Conservation (phyloP, 2,329 filamentous ascomycete genomes). For the Phoma sp. region DNA sequence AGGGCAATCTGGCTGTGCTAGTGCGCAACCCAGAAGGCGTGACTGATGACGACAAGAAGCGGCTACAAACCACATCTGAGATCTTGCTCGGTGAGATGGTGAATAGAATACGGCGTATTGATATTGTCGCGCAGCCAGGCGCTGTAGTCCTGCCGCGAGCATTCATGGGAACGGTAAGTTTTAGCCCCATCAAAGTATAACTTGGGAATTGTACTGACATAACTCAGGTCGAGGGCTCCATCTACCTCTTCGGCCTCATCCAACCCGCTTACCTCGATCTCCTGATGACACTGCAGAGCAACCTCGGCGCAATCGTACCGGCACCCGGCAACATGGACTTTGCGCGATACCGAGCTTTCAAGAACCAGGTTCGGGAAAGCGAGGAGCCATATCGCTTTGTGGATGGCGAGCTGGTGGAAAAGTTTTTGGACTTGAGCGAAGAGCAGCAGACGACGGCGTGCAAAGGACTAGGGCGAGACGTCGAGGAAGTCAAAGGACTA, state of each 20-base stretch:
- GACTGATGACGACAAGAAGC: slow-evolving; percentile 74
- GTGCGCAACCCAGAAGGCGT: slow-evolving; percentile 75
- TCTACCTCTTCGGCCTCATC: slow-evolving; percentile 89
- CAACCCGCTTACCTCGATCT: slow-evolving; percentile 75
- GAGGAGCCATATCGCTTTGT: slow-evolving; percentile 86
- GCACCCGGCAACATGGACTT: slow-evolving; percentile 79
- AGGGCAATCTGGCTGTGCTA: slow-evolving; percentile 88
- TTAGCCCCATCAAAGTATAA: background rate
- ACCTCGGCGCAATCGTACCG: slow-evolving; percentile 70
- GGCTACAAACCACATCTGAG: slow-evolving; percentile 78
- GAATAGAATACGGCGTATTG: slow-evolving; percentile 81
- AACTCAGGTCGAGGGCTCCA: slow-evolving; percentile 80
- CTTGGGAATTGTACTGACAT: slow-evolving; percentile 16
- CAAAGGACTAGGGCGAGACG: slow-evolving; percentile 61
- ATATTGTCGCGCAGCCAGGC: slow-evolving; percentile 69
- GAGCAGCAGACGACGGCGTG: slow-evolving; percentile 63
- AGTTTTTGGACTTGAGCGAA: slow-evolving; percentile 76
- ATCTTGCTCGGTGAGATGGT: slow-evolving; percentile 91
- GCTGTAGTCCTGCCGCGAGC: slow-evolving; percentile 80
- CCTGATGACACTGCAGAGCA: slow-evolving; percentile 80
- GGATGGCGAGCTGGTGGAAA: slow-evolving; percentile 89
- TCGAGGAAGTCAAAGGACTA: slow-evolving; percentile 66
- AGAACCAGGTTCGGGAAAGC: slow-evolving; percentile 72
- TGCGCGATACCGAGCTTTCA: slow-evolving; percentile 81
- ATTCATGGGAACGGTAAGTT: slow-evolving; percentile 84